phyloP scores from a whole-genome alignment of 768 basidiomycete species.

The Suillus alpinus region DNA sequence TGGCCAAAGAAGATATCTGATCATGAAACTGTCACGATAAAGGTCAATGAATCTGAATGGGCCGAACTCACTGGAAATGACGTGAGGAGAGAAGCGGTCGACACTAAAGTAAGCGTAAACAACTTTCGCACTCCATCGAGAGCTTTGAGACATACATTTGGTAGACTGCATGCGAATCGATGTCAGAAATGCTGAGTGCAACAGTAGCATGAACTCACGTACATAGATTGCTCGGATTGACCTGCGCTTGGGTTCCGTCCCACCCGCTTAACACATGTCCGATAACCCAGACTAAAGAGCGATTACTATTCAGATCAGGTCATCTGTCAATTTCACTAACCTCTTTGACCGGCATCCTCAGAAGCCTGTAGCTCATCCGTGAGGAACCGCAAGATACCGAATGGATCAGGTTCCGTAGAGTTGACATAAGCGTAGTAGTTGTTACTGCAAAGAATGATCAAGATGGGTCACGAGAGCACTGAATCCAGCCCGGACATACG shows the following conservation, averaged over 20 bases:
- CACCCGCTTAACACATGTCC: constrained; percentile 51
- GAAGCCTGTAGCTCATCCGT: constrained; percentile 53
- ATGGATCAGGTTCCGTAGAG: constrained; percentile 41
- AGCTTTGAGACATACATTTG: constrained; percentile 35
- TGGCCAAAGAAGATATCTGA: constrained; percentile 71
- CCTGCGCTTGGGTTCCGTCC: constrained; percentile 39
- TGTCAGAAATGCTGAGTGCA: background rate
- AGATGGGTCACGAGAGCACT: background rate
- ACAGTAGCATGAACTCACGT: constrained; percentile 11
- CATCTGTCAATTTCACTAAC: constrained; percentile 17
- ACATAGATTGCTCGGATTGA: constrained; percentile 46
- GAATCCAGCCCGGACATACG: constrained; percentile 18
- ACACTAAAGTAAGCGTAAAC: constrained; percentile 25
- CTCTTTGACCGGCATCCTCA: constrained; percentile 46
- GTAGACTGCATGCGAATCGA: constrained; percentile 32
- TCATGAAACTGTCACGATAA: background rate
- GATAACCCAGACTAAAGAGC: constrained; percentile 41
- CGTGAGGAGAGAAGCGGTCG: constrained; percentile 46
- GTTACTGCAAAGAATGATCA: constrained; percentile 17
- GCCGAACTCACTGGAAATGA: constrained; percentile 39
- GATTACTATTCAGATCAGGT: background rate
- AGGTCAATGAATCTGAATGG: background rate
- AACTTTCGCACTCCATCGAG: background rate
- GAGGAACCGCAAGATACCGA: constrained; percentile 48
- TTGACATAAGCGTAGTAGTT: constrained; percentile 53